These are phyloP conservation scores for Capsicum pubescens DNA, from an alignment of 257 asterid genomes.

Conservation along the genomic window DNA sequence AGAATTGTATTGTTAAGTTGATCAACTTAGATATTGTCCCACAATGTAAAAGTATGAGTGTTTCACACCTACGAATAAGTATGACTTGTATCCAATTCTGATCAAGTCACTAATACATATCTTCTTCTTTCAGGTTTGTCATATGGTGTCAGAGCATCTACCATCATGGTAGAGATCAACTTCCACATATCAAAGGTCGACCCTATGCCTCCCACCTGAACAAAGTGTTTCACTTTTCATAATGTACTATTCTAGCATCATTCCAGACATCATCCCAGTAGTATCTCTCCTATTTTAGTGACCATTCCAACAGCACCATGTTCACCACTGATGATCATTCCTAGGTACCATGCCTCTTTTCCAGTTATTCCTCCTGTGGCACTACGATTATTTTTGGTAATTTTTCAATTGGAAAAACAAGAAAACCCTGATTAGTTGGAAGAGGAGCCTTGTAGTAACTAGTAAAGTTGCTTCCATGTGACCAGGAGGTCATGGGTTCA, in stretches of 20 bases:
- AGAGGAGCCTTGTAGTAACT: too few species aligned
- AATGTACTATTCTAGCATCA: conserved; percentile 22
- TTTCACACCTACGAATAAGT: conserved; percentile 2
- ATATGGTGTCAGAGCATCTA: not conserved
- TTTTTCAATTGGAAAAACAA: not conserved
- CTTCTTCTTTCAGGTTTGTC: not conserved
- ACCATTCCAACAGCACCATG: conserved; percentile 16
- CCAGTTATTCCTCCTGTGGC: not conserved
- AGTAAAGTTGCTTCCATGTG: too few species aligned
- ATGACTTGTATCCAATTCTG: not conserved
- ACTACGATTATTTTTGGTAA: not conserved
- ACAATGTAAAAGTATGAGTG: conserved; percentile 6
- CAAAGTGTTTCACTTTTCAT: conserved; percentile 20
- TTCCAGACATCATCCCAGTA: not conserved
- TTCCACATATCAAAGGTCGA: not conserved
- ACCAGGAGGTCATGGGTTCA: too few species aligned
- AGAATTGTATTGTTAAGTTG: not conserved
- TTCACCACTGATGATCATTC: not conserved
- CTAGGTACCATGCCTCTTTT: not conserved
- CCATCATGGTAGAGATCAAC: conserved; percentile 8
- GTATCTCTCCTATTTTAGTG: not conserved
- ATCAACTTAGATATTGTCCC: conserved; percentile 8
- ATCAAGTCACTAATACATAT: conserved; percentile 11
- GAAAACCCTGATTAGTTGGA: too few species aligned
- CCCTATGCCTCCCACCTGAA: conserved; percentile 1